These are phyloP conservation scores for Daldinia vernicosa DNA, from an alignment of 495 filamentous ascomycete genomes.

Conservation along the genomic window DNA sequence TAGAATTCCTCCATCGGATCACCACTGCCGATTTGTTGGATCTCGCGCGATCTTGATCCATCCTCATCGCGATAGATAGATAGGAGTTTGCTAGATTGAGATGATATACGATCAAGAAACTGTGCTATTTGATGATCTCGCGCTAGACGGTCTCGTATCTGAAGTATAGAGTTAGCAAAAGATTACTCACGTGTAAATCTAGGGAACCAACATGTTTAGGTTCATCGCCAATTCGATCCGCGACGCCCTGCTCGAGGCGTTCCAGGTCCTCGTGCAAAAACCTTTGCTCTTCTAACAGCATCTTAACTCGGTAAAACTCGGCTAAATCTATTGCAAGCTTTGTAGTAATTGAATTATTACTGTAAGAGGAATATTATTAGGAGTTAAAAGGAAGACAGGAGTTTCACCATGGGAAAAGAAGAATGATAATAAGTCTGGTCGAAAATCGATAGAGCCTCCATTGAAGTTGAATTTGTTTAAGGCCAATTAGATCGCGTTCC, in stretches of 20 bases:
- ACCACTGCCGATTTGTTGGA: slow-evolving; percentile 83
- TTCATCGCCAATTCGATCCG: slow-evolving; percentile 86
- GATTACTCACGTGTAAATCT: slow-evolving; percentile 4
- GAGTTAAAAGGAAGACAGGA: not conserved
- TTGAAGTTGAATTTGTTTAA: slow-evolving; percentile 18
- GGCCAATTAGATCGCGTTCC: slow-evolving; percentile 19
- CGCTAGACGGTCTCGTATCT: slow-evolving; percentile 86
- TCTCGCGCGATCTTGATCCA: slow-evolving; percentile 74
- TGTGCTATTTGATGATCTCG: slow-evolving; percentile 92
- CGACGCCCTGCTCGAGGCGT: slow-evolving; percentile 90
- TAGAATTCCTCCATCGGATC: slow-evolving; percentile 95
- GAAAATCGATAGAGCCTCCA: slow-evolving; percentile 9
- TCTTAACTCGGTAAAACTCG: slow-evolving; percentile 47
- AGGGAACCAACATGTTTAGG: slow-evolving; percentile 77
- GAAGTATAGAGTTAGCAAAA: slow-evolving; percentile 44
- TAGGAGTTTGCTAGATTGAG: slow-evolving; percentile 81
- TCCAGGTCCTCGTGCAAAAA: slow-evolving; percentile 95
- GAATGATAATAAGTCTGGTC: slow-evolving; percentile 30
- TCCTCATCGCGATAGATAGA: slow-evolving; percentile 86
- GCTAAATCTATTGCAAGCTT: not conserved
- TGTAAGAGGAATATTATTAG: not conserved
- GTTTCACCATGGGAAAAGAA: not conserved
- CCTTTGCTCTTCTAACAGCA: slow-evolving; percentile 91
- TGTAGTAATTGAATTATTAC: not conserved
- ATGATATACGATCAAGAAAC: slow-evolving; percentile 84